phyloP scores from a whole-genome alignment of 768 basidiomycete species.

The Hypholoma sublateritium region DNA sequence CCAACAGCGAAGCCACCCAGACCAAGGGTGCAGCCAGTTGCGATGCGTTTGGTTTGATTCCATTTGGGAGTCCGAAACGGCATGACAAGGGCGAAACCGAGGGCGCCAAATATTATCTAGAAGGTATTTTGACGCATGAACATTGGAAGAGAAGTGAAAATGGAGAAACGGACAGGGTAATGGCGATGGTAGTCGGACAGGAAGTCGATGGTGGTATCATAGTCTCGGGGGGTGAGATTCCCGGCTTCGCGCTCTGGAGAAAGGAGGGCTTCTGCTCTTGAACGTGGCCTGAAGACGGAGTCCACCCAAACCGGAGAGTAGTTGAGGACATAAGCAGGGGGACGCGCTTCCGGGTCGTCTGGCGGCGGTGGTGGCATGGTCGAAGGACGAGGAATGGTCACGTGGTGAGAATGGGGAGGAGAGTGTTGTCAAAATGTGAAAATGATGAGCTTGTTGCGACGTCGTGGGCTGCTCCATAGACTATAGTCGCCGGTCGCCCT shows the following conservation, averaged over 20 bases:
- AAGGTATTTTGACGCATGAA: not conserved
- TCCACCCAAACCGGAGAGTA: slow-evolving; percentile 38
- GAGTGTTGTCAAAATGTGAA: slow-evolving; percentile 3
- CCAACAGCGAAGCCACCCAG: slow-evolving; percentile 32
- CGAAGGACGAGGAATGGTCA: slow-evolving; percentile 10
- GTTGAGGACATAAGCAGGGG: slow-evolving; percentile 13
- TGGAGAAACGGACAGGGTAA: slow-evolving; percentile 34
- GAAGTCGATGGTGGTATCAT: slow-evolving; percentile 52
- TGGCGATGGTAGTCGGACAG: slow-evolving; percentile 44
- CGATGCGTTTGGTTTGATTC: slow-evolving; percentile 11
- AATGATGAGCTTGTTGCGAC: slow-evolving; percentile 7
- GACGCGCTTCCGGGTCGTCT: not conserved
- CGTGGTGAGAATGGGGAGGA: slow-evolving; percentile 22
- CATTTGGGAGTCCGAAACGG: slow-evolving; percentile 24
- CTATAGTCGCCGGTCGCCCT: slow-evolving; percentile 2
- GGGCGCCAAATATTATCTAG: slow-evolving; percentile 11
- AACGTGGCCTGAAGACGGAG: slow-evolving; percentile 43
- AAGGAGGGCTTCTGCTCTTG: slow-evolving; percentile 45
- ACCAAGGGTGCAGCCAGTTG: slow-evolving; percentile 15
- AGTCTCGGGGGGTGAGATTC: slow-evolving; percentile 52
- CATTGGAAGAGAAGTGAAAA: not conserved
- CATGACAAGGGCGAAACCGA: slow-evolving; percentile 1
- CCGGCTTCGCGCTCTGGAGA: slow-evolving; percentile 53
- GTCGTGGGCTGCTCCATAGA: not conserved
- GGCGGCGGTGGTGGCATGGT: slow-evolving; percentile 2